Conservation (phyloP, 2,329 filamentous ascomycete genomes). For the Aspergillus ochraceus region DNA sequence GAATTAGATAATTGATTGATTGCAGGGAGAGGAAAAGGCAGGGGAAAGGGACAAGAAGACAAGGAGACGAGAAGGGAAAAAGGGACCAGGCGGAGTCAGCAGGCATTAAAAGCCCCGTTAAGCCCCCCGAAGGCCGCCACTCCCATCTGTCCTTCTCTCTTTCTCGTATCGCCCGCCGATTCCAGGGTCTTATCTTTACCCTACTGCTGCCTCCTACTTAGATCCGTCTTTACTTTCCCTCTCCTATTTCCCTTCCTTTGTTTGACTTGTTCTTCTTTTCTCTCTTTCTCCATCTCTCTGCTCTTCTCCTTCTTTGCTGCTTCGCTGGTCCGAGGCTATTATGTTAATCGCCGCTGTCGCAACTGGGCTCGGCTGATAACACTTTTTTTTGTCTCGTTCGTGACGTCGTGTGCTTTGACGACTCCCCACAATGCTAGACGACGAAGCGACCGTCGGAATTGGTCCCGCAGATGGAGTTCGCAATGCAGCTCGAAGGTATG, state of each 20-base stretch:
- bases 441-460: slow-evolving; percentile 31
- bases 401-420: not conserved
- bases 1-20: too few species aligned
- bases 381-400: not conserved
- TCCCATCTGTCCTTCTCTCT: too few species aligned
- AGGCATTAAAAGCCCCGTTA: too few species aligned
- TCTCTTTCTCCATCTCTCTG: slow-evolving; percentile 2
- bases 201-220: not conserved
- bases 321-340: slow-evolving; percentile 27
- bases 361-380: slow-evolving; percentile 14
- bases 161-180: not conserved
- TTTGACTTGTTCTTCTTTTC: not conserved
- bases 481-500: slow-evolving; percentile 33
- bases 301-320: slow-evolving; percentile 12
- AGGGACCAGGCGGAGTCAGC: too few species aligned
- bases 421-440: slow-evolving; percentile 29
- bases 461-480: slow-evolving; percentile 25
- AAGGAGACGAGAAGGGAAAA: too few species aligned
- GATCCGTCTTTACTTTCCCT: not conserved
- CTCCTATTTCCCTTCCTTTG: slow-evolving; percentile 1
- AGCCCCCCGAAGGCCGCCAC: too few species aligned
- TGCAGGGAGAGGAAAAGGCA: not conserved
- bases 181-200: too few species aligned
- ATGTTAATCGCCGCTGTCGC: slow-evolving; percentile 22
- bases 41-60: too few species aligned